Conservation (phyloP, 257 asterid species). For the Striga asiatica region DNA sequence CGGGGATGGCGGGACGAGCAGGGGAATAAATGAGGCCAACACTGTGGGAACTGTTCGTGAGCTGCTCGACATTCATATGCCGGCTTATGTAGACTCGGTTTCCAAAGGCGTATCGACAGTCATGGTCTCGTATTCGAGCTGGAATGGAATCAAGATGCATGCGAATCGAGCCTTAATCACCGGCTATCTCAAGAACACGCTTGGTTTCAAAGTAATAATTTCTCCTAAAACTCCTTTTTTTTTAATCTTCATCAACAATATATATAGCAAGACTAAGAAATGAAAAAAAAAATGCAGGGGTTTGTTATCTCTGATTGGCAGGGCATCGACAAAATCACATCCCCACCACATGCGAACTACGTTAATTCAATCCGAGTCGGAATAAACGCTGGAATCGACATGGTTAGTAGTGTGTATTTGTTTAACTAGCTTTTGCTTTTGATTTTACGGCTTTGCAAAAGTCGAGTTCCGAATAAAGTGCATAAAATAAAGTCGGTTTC, state of each 20-base stretch:
- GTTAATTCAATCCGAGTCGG: constrained; percentile 35
- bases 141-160: constrained; percentile 39
- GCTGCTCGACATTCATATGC: constrained; percentile 34
- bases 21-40: constrained; percentile 35
- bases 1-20: constrained; percentile 43
- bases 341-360: constrained; percentile 34
- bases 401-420: constrained; percentile 39
- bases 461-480: neutral
- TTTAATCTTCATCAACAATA: neutral
- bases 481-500: too few species aligned
- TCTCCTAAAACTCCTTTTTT: neutral
- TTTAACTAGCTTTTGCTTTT: too few species aligned
- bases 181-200: constrained; percentile 24
- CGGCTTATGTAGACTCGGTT: constrained; percentile 28
- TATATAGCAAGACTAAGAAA: too few species aligned
- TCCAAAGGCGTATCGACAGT: constrained; percentile 39
- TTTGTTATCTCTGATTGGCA: constrained; percentile 49
- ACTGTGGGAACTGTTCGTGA: constrained; percentile 22
- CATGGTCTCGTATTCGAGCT: constrained; percentile 45
- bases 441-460: too few species aligned
- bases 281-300: constrained; percentile 33
- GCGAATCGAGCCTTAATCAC: constrained; percentile 34
- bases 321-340: constrained; percentile 36
- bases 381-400: constrained; percentile 46
- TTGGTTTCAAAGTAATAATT: constrained; percentile 26